Evolutionary conservation across 1,139 yeast genomes (phyloP), one percentile per base, ranked within the genome.

Genomic region (Taphrina betulina): DNA sequence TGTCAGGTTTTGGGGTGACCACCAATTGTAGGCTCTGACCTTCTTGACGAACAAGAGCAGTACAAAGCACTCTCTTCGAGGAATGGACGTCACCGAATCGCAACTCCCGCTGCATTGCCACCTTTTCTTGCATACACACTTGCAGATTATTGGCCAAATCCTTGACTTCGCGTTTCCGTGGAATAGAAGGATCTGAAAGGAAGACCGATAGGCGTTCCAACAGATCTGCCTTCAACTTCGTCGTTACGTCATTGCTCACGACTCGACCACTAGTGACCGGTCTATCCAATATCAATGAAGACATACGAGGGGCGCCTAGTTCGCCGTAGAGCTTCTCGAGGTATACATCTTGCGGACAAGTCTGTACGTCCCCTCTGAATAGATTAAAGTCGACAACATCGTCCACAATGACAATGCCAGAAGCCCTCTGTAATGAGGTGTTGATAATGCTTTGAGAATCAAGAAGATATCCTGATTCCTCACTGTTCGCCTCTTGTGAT

Each of bases 301-400:
- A 60, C 55, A 63, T 45, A 28, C 54, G 51, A 16, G 46, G 52
- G 8, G 64, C 55, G 19, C 65, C 65, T 14, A 63, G 31, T 35
- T 60, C 60, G 24, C 29, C 23, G 54, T 71, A 72, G 10, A 72
- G 60, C n/a, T 35, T 45, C 54, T 72, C 76, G 10, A 72, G 57
- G 1, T 48, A 53, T 7, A 58, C 59, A 16, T 64, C 66, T 52
- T 70, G 74, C 1, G 76, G 76, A 2, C 73, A 73, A 2, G 70
- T 63, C 36, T 66, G 58, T n/a, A 72, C 55, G 12, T 65, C 61
- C 23, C 63, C 53, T 44, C 68, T 69, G 62, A 72, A 72, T 52
- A 67, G 62, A 57, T 70, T 69, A 64, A 65, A 72, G 10, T 65
- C 62, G 16, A 70, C 66, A n/a, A 73, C 69, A 53, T 72, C 72